Evolutionary conservation across 1,284 basidiomycete species (phyloP).

Genomic region (Pseudomicrostroma phylloplanum): DNA sequence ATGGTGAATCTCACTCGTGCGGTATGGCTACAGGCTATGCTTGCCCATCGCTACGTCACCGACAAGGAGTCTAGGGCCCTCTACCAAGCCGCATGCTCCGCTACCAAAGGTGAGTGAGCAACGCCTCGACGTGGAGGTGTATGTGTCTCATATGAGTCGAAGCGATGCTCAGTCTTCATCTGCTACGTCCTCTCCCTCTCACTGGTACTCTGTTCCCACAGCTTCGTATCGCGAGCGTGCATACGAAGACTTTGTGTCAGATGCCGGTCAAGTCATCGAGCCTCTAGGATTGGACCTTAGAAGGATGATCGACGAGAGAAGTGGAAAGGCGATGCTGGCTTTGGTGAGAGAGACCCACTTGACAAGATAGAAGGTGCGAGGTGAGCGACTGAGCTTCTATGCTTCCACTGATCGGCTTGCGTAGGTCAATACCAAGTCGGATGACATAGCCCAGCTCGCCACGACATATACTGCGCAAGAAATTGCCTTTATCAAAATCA

Average conservation of each 20-base stretch:
- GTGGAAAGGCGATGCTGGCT: conserved; percentile 12
- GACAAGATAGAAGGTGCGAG: too few relatives aligned
- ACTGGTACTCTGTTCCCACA: not conserved
- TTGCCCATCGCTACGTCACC: conserved; percentile 3
- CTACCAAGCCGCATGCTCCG: not conserved
- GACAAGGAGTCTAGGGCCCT: conserved; percentile 4
- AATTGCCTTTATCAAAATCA: conserved; percentile 32
- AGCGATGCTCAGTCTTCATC: not conserved
- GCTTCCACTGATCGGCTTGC: conserved; percentile 13
- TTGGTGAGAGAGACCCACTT: too few relatives aligned
- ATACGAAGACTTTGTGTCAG: conserved; percentile 20
- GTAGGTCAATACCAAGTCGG: conserved; percentile 38
- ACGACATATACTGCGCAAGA: conserved; percentile 35
- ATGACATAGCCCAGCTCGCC: conserved; percentile 32
- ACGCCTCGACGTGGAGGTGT: not conserved
- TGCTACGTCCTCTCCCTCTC: not conserved
- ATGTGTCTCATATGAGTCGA: too few relatives aligned
- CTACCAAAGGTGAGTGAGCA: conserved; percentile 4
- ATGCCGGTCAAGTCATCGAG: conserved; percentile 16
- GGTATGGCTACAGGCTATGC: not conserved
- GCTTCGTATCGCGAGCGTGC: not conserved
- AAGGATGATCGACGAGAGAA: conserved; percentile 24
- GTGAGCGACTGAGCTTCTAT: too few relatives aligned
- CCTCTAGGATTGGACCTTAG: conserved; percentile 35
- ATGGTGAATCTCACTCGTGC: not conserved